These are phyloP conservation scores for Nannizzia gypsea DNA, from an alignment of 2,329 filamentous ascomycete species.

Conservation along the genomic window DNA sequence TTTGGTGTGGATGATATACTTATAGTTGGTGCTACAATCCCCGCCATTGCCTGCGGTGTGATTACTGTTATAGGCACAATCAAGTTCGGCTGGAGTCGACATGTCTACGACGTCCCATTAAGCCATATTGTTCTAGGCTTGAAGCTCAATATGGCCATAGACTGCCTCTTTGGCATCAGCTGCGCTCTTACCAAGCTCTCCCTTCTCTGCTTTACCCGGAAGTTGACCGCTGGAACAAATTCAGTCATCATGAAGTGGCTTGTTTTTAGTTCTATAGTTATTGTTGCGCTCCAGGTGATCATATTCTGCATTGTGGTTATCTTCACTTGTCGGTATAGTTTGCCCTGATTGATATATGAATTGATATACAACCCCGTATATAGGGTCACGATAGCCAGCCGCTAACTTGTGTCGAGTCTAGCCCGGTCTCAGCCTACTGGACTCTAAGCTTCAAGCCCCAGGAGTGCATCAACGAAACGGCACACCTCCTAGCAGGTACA, in stretches of 20 bases:
- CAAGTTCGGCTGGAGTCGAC: background rate
- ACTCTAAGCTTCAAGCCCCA: background rate
- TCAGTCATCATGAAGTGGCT: background rate
- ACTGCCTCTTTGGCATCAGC: background rate
- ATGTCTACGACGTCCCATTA: background rate
- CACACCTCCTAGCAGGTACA: background rate
- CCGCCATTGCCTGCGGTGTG: background rate
- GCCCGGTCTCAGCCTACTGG: background rate
- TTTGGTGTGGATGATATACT: background rate
- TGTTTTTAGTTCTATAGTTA: background rate
- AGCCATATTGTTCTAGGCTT: background rate
- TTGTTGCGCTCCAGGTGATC: background rate
- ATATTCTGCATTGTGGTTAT: background rate
- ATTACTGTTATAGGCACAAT: background rate
- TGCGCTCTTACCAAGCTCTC: background rate
- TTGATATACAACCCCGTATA: no score
- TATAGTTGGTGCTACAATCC: background rate
- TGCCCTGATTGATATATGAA: background rate
- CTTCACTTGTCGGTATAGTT: background rate
- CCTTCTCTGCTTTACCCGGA: background rate
- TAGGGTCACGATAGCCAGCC: background rate
- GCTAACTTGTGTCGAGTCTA: background rate
- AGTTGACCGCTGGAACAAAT: background rate
- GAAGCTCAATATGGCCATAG: background rate
- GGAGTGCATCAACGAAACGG: background rate